Conservation (phyloP, 495 filamentous ascomycete species). For the Podospora didyma region DNA sequence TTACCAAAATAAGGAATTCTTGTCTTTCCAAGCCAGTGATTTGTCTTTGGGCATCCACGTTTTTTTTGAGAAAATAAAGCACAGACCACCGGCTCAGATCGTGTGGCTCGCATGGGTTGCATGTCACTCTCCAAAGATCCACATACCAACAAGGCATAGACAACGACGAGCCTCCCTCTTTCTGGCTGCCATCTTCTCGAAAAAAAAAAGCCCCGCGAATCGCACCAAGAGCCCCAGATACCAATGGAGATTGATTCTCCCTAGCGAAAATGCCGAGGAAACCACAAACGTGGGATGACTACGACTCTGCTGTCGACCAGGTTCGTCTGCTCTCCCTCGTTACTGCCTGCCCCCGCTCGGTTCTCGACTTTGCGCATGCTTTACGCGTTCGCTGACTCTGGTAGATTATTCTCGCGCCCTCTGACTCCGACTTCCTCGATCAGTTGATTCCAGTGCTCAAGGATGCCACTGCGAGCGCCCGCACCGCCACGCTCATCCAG, state of each 20-base stretch:
- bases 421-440: slow-evolving; percentile 90
- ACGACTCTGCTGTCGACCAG: slow-evolving; percentile 50
- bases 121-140: background rate
- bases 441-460: slow-evolving; percentile 89
- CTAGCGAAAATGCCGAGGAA: slow-evolving; percentile 40
- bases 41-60: too few species aligned
- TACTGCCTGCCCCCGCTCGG: background rate
- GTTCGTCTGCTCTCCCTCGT: slow-evolving; percentile 19
- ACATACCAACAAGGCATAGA: background rate
- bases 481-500: slow-evolving; percentile 69
- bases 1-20: too few species aligned
- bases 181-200: background rate
- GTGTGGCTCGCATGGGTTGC: background rate
- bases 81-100: background rate
- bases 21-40: too few species aligned
- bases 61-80: background rate
- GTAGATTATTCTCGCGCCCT: slow-evolving; percentile 88
- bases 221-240: background rate
- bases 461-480: slow-evolving; percentile 76
- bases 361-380: too few species aligned
- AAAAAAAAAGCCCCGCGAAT: background rate
- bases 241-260: slow-evolving; percentile 10
- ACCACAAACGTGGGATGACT: slow-evolving; percentile 50
- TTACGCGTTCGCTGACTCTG: background rate
- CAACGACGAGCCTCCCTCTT: background rate